phyloP scores from a whole-genome alignment of 2,329 filamentous ascomycete species.

The Penicillium sp. region DNA sequence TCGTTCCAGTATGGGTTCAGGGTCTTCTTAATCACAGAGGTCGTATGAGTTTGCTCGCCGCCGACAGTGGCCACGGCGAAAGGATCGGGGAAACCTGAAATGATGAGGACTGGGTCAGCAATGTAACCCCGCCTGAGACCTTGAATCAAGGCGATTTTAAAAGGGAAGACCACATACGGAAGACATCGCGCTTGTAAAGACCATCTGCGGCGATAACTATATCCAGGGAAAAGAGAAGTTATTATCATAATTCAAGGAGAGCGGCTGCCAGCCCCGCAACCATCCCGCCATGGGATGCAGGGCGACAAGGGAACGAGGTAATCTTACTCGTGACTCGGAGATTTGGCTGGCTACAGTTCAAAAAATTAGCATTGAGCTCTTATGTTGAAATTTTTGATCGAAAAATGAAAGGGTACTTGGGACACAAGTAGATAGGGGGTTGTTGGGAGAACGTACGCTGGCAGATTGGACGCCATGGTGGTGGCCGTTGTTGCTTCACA shows the following conservation, averaged over 20 bases:
- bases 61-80: slow-evolving; percentile 97
- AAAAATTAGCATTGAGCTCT: slow-evolving; percentile 27
- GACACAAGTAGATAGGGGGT: not conserved
- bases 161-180: slow-evolving; percentile 68
- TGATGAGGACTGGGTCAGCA: slow-evolving; percentile 17
- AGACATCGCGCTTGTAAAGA: slow-evolving; percentile 98
- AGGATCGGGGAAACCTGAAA: slow-evolving; percentile 87
- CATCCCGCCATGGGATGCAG: slow-evolving; percentile 19
- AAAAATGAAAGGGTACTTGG: not conserved
- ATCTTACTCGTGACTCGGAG: slow-evolving; percentile 85
- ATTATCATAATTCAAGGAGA: slow-evolving; percentile 21
- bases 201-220: slow-evolving; percentile 98
- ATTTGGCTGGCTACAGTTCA: slow-evolving; percentile 70
- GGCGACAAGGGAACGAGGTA: slow-evolving; percentile 17
- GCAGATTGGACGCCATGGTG: slow-evolving; percentile 63
- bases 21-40: slow-evolving; percentile 93
- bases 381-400: slow-evolving; percentile 15
- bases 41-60: slow-evolving; percentile 98
- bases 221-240: slow-evolving; percentile 25
- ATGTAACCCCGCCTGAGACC: slow-evolving; percentile 16
- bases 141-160: slow-evolving; percentile 9
- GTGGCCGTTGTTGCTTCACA: slow-evolving; percentile 29
- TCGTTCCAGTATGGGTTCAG: slow-evolving; percentile 99
- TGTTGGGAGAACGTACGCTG: slow-evolving; percentile 57
- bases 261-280: slow-evolving; percentile 27